Base-by-base conservation (phyloP, 768 basidiomycete genomes). In the Podaxis sp. region DNA sequence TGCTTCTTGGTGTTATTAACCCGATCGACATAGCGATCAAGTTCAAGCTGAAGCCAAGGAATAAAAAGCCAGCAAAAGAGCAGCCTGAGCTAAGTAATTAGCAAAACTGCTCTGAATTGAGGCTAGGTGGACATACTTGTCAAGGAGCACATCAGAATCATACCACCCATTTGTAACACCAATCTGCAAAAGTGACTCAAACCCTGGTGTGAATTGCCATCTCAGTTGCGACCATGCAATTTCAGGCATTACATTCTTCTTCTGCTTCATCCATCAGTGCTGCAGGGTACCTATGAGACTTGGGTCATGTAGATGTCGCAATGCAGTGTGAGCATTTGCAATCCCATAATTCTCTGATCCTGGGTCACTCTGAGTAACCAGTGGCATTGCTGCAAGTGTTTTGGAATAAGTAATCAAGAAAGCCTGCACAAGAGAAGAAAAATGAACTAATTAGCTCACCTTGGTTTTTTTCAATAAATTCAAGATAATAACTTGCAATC, bases 211-310 rank as follows among this genome's bases (percentile, higher is more conserved):
- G 53, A 73, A 82, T 28, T 53, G 46, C 8, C 3, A 4, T 44
- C 13, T 13, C 15, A 44, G 15, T n/a, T 69, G 71, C 62, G 71
- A 77, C 83, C 83, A 85, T 0, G 63, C 65, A 0, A 75, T 76
- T 62, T 84, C 81, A 0, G 77, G 70, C 63, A 75, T 80, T 49
- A 83, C 67, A 53, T 84, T 84, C 1, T 68, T 73, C 39, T 80
- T 75, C 0, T 68, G 58, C 0, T 65, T 59, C 69, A 68, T 76
- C 68, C 75, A 84, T 0, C 71, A 66, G 53, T 85, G 82, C 57
- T 83, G 82, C 0, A 80, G 56, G 0, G 74, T 78, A 0, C 71
- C 77, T 0, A 8, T 5, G 0, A 84, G 71, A 0, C 60, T 38
- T 0, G 80, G 77, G 62, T 85, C 82, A 7, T 77, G 73, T 0